phyloP scores from a whole-genome alignment of 805 yeast genomes.

The Yarrowia porcina region DNA sequence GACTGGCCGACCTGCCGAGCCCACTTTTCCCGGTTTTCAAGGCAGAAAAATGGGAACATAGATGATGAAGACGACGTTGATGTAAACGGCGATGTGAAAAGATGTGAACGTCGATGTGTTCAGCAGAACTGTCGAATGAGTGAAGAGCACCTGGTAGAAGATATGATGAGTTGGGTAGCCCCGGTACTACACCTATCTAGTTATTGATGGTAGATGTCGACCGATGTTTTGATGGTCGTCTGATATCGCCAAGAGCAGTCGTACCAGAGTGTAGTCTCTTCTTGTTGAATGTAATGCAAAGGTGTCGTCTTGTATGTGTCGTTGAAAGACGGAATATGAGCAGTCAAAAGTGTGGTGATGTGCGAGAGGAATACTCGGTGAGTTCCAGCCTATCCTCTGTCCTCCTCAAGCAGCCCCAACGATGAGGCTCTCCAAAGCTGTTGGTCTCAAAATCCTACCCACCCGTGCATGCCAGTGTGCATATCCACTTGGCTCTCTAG shows the following conservation, averaged over 20 bases:
- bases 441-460: neutral
- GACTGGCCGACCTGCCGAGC: slow-evolving; percentile 31
- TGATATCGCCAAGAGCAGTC: neutral
- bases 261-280: neutral
- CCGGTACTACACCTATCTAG: too few relatives aligned
- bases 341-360: neutral
- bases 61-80: neutral
- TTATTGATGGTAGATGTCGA: too few relatives aligned
- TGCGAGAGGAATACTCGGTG: neutral
- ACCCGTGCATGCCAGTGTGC: neutral
- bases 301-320: neutral
- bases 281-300: neutral
- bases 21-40: slow-evolving; percentile 29
- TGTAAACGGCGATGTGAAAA: too few relatives aligned
- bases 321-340: too few relatives aligned
- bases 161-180: too few relatives aligned
- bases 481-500: neutral
- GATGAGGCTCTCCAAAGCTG: neutral
- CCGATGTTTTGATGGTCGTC: neutral
- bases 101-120: too few relatives aligned
- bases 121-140: too few relatives aligned
- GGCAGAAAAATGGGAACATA: slow-evolving; percentile 14
- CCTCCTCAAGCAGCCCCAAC: slow-evolving; percentile 9
- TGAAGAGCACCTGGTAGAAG: too few relatives aligned
- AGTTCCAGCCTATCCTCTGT: neutral